Evolutionary conservation across 345 rosid species (phyloP).

Genomic region (Aquilaria sinensis): DNA sequence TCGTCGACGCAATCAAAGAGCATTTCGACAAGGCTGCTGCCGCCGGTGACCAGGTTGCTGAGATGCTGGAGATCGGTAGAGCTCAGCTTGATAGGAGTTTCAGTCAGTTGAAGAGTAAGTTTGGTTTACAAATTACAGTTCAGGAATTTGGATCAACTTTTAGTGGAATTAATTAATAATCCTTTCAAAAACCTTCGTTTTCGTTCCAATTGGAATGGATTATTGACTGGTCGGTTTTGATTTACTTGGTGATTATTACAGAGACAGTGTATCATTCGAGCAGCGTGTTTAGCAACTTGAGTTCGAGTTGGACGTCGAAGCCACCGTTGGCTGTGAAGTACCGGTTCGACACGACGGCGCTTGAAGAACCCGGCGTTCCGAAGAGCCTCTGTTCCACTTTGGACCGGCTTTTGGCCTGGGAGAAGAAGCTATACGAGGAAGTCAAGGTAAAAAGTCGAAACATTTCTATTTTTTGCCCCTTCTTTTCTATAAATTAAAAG

Average conservation of each 20-base stretch:
- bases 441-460: slow-evolving; percentile 50
- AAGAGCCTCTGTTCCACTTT: slow-evolving; percentile 82
- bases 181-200: too few relatives aligned
- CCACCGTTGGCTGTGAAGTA: slow-evolving; percentile 94
- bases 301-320: slow-evolving; percentile 94
- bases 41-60: slow-evolving; percentile 75
- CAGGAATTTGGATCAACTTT: background rate
- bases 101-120: slow-evolving; percentile 79
- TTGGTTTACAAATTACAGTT: background rate
- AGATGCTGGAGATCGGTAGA: slow-evolving; percentile 73
- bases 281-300: slow-evolving; percentile 75
- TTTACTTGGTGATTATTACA: slow-evolving; percentile 21
- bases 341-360: slow-evolving; percentile 53
- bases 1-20: slow-evolving; percentile 74
- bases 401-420: slow-evolving; percentile 96
- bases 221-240: background rate
- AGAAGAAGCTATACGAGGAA: slow-evolving; percentile 88
- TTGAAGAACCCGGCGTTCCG: slow-evolving; percentile 51
- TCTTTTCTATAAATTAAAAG: background rate
- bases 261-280: slow-evolving; percentile 96
- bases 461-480: background rate
- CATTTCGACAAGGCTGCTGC: slow-evolving; percentile 81
- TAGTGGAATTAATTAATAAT: background rate
- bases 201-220: background rate
- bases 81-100: slow-evolving; percentile 96